phyloP scores from a whole-genome alignment of 2,329 filamentous ascomycete species.

The Apiospora aurea region DNA sequence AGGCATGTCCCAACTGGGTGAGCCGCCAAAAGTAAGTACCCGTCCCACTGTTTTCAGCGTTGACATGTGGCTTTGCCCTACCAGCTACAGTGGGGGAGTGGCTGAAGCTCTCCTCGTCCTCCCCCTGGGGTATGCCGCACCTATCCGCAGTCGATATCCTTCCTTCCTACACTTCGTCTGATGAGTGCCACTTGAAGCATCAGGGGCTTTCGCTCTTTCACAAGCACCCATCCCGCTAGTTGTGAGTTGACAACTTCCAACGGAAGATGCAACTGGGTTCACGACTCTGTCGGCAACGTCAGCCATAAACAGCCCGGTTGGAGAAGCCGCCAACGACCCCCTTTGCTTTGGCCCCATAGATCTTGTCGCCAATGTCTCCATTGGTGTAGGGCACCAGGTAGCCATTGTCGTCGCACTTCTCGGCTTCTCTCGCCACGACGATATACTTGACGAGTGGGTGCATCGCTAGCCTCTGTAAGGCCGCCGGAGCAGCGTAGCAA shows the following conservation, averaged over 20 bases:
- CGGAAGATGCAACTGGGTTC: no score
- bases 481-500: not conserved
- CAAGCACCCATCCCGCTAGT: no score
- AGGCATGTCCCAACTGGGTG: not conserved
- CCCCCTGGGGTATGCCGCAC: not conserved
- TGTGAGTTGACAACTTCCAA: no score
- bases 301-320: no score
- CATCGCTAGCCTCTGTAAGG: not conserved
- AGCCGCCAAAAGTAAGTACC: not conserved
- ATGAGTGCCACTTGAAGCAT: no score
- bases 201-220: no score
- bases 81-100: not conserved
- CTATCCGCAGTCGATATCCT: no score
- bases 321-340: no score
- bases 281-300: no score
- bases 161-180: no score
- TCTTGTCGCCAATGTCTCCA: not conserved
- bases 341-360: not conserved
- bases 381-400: not conserved
- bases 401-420: not conserved
- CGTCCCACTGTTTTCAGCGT: not conserved
- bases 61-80: not conserved
- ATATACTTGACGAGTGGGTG: not conserved
- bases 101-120: not conserved
- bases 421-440: not conserved